Evolutionary conservation across 2,329 filamentous ascomycete genomes (phyloP), one percentile per base, ranked within the genome.

Genomic region (Xylariaceae sp.): DNA sequence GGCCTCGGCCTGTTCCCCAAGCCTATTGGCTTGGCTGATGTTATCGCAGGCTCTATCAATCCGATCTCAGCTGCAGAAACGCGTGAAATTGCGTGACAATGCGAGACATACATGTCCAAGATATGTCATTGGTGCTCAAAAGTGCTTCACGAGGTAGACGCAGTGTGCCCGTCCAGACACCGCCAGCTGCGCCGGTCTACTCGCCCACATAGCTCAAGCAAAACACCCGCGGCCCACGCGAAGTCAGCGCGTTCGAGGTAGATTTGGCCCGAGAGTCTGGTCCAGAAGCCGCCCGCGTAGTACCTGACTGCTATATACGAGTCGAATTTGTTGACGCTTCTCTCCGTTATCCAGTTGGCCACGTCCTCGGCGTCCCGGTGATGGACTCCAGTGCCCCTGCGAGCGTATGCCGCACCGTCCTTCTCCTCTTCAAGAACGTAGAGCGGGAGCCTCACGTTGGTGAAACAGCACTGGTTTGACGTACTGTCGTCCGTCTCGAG

Each of bases 371-470:
- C 53, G 8, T 57, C 50, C 32, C 14, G 45, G 4, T 39, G 48
- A 12, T 41, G 49, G 15, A 55, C 48, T 11, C 38, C 24, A 16
- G 28, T 24, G 16, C 18, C 31, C 14, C 31, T 27, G n/a, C 21
- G 13, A 15, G 3, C 15, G 13, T 15, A 21, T 34, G 24, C 34
- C 17, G 28, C 26, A 24, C 21, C 15, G 5, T 30, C 30, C 32
- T 37, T 34, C n/a, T 42, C 27, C n/a, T 41, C 24, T 11, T 24
- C 7, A 11, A 24, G 7, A 5, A 58, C 31, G 18, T 41, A 34
- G 13, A 62, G 41, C 3, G 83, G 83, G 42, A 87, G 61, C n/a
- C 70, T 64, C 2, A 88, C 72, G 47, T 82, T 87, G 2, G 69
- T 63, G 58, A 87, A 65, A 42, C 65, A 70, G 56, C 80, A 85